phyloP scores from a whole-genome alignment of 169 alveolate genomes.

The Eimeria falciformis region DNA sequence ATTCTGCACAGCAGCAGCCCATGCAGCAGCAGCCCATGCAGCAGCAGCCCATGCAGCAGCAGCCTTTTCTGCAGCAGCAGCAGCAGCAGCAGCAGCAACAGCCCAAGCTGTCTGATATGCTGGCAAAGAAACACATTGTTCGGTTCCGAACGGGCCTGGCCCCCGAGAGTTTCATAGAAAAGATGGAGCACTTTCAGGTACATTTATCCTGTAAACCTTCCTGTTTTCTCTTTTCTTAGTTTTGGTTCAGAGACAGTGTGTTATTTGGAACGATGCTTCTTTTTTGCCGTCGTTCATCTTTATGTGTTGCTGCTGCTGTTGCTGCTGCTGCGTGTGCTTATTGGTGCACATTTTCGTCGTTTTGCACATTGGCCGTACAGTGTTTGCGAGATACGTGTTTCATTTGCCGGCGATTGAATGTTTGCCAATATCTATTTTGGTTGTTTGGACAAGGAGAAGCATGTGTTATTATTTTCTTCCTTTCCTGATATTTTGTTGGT shows the following conservation, averaged over 20 bases:
- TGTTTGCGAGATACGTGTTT: no score
- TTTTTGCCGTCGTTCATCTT: not conserved
- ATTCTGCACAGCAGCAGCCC: constrained; percentile 7
- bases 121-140: constrained; percentile 50
- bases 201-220: not conserved
- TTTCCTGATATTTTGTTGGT: no score
- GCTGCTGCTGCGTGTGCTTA: not conserved
- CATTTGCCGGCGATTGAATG: no score
- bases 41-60: constrained; percentile 1
- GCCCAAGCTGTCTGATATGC: constrained; percentile 63
- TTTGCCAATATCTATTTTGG: not conserved
- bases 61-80: constrained; percentile 17
- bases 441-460: not conserved
- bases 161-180: constrained; percentile 75
- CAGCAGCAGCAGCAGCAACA: constrained; percentile 46
- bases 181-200: constrained; percentile 74
- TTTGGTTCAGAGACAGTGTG: not conserved
- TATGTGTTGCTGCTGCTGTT: not conserved
- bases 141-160: constrained; percentile 73
- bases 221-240: no score
- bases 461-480: no score
- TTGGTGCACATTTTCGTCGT: no score
- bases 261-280: not conserved
- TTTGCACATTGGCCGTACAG: no score
- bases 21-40: constrained; percentile 13